Evolutionary conservation across 179 eudicot species (phyloP), one percentile per base, ranked within the genome.

Genomic region (Sideroxylon spinosum): DNA sequence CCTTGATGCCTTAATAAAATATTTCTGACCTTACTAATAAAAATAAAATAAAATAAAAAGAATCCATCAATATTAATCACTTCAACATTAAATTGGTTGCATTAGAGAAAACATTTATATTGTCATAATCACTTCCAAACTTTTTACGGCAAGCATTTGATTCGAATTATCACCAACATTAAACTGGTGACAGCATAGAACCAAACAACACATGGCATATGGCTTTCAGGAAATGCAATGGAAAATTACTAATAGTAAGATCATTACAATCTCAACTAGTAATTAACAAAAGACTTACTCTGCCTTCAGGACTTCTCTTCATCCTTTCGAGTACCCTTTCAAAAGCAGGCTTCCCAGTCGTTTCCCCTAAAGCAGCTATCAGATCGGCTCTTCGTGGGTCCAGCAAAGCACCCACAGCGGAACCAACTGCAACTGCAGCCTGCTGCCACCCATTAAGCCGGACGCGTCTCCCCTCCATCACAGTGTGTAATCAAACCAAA

Each of bases 381-480:
- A 94, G 85, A 80, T 93, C 99, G 11, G 98, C 99, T 89, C 99
- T 88, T 84, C 95, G 85, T 44, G 99, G 99, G 80, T 95, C 98
- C 62, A 93, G 77, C 66, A 95, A 85, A 19, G 98, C 93, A 73
- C 98, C 98, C 63, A 91, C 89, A 16, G 98, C 99, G 46, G 99
- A 95, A 60, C 98, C 99, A 79, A 93, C 79, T n/a, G 98, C 98
- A 86, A 95, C 98, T n/a, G 97, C 98, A 79, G 93, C 97, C 81
- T 86, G 90, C 81, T 95, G 97, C 95, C 93, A 91, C 66, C 92
- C 91, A 83, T 88, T 95, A 26, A 95, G 92, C 79, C 80, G 86
- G 25, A 93, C 81, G 23, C 88, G 91, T 28, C 91, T 88, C 25
- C 95, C 88, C 81, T 83, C 88, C 73, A 93, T 85, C 97, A 93